phyloP scores from a whole-genome alignment of 805 yeast genomes.

The Brettanomyces naardenensis region DNA sequence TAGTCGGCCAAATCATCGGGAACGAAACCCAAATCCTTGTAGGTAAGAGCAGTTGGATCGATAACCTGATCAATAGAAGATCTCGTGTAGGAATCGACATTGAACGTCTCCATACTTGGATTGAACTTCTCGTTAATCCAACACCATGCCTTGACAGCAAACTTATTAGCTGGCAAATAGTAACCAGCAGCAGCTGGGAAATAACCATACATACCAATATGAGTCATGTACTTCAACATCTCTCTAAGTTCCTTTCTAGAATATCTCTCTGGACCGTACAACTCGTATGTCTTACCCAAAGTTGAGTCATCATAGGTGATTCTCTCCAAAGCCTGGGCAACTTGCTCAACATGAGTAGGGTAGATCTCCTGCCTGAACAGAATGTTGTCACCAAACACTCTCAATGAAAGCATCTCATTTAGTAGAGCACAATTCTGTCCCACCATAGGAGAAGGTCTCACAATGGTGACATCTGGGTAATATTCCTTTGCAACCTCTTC shows the following conservation, averaged over 20 bases:
- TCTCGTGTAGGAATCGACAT: constrained; percentile 71
- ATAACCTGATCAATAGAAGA: constrained; percentile 58
- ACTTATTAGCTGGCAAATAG: constrained; percentile 34
- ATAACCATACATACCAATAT: constrained; percentile 27
- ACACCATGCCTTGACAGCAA: constrained; percentile 21
- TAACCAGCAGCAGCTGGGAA: constrained; percentile 31
- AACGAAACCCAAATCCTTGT: constrained; percentile 63
- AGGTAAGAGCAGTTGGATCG: constrained; percentile 54
- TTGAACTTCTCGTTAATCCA: constrained; percentile 37
- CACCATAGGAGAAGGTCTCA: constrained; percentile 75
- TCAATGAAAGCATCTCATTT: constrained; percentile 47
- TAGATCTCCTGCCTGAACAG: constrained; percentile 55
- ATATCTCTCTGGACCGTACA: constrained; percentile 64
- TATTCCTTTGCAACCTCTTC: constrained; percentile 63
- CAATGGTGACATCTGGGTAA: constrained; percentile 72
- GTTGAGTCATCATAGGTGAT: constrained; percentile 81
- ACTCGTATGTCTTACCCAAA: constrained; percentile 66
- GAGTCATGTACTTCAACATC: constrained; percentile 47
- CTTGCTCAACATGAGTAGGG: constrained; percentile 74
- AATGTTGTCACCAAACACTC: constrained; percentile 56
- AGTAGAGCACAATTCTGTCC: constrained; percentile 69
- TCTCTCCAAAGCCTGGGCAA: constrained; percentile 68
- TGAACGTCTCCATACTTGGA: constrained; percentile 30
- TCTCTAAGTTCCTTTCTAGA: constrained; percentile 57
- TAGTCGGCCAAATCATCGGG: constrained; percentile 45